Conservation (phyloP, 2,329 filamentous ascomycete species). For the Colletotrichum coccodes region DNA sequence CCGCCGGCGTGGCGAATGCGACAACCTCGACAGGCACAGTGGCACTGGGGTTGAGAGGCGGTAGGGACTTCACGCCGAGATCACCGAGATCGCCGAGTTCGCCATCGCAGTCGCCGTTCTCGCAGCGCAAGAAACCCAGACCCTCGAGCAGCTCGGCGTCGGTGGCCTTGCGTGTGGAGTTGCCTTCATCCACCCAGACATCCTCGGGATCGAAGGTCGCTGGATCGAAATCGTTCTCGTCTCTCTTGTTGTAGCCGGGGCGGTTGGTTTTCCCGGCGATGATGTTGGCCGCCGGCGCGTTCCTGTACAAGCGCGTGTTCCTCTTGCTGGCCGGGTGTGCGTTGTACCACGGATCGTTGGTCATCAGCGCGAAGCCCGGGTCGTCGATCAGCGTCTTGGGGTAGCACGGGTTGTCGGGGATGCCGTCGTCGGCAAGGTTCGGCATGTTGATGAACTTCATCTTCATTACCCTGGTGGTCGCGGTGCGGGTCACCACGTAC, state of each 20-base stretch:
- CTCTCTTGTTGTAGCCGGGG: no score
- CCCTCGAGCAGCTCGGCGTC: background rate
- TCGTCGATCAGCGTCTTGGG: constrained; percentile 32
- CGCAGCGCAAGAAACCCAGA: background rate
- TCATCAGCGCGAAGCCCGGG: constrained; percentile 36
- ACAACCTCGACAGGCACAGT: no score
- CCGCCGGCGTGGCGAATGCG: no score
- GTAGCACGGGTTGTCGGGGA: constrained; percentile 37
- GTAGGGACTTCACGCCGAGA: no score
- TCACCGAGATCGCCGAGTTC: no score
- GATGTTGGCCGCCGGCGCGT: no score
- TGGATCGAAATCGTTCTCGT: no score
- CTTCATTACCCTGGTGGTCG: constrained; percentile 4
- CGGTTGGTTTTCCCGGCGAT: no score
- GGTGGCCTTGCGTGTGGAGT: constrained; percentile 2
- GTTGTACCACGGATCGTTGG: constrained; percentile 34
- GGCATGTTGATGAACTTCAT: constrained; percentile 20
- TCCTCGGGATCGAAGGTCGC: constrained; percentile 1
- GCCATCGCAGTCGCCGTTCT: background rate
- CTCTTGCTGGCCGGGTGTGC: no score
- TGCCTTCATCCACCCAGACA: background rate
- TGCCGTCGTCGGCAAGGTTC: constrained; percentile 30
- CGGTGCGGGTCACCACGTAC: background rate
- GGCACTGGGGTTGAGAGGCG: no score
- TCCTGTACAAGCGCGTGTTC: no score